Evolutionary conservation across 306 rosid species (phyloP).

Genomic region (Mimosa bimucronata): DNA sequence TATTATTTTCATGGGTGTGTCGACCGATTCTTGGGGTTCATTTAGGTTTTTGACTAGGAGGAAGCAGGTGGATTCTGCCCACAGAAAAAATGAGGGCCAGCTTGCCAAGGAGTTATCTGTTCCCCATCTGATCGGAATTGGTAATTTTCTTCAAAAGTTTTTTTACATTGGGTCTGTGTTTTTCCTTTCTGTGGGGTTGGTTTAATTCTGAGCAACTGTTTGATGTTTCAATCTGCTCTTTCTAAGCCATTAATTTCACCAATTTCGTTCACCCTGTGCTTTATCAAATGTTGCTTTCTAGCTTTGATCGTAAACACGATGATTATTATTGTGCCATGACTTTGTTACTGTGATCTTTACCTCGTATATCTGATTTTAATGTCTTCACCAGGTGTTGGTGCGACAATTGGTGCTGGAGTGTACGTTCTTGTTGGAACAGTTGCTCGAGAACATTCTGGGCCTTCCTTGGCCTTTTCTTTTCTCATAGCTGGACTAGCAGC

Average conservation of each 20-base stretch:
- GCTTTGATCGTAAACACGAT: neutral
- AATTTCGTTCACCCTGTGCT: neutral
- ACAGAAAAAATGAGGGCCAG: slow-evolving; percentile 33
- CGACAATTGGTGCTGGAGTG: slow-evolving; percentile 97
- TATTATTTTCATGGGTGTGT: slow-evolving; percentile 56
- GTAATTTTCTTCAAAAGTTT: slow-evolving; percentile 42
- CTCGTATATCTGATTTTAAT: neutral
- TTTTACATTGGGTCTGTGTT: neutral
- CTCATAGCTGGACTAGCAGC: slow-evolving; percentile 89
- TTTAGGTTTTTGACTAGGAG: slow-evolving; percentile 61
- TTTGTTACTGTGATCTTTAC: neutral
- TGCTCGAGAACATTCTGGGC: slow-evolving; percentile 90
- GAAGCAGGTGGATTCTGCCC: slow-evolving; percentile 75
- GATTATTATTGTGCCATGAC: neutral
- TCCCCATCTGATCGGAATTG: slow-evolving; percentile 77
- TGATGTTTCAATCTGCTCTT: neutral
- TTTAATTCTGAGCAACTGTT: neutral
- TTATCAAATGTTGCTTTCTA: slow-evolving; percentile 8
- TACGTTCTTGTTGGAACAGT: slow-evolving; percentile 96
- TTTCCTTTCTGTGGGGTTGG: too few relatives aligned
- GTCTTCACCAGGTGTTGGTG: slow-evolving; percentile 72
- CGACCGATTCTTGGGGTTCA: slow-evolving; percentile 54
- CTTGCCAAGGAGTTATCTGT: slow-evolving; percentile 83
- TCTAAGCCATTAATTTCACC: neutral
- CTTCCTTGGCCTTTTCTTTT: slow-evolving; percentile 83